Conservation (phyloP, 2,329 filamentous ascomycete species). For the Ophiocordyceps sinensis region DNA sequence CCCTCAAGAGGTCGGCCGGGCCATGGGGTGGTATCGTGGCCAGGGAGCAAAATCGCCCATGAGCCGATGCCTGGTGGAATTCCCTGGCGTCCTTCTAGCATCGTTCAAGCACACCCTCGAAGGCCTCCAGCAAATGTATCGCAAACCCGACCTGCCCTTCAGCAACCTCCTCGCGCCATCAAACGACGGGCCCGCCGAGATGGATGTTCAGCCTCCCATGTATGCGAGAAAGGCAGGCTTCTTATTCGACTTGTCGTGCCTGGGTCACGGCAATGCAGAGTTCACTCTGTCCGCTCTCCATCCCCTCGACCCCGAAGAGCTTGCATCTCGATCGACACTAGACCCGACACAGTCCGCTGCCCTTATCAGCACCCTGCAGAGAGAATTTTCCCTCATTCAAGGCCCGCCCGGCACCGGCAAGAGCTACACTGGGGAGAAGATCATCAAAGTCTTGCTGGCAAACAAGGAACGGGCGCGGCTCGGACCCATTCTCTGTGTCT, state of each 20-base stretch:
- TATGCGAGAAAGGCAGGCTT: slow-evolving; percentile 37
- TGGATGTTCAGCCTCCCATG: slow-evolving; percentile 27
- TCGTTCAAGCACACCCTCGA: slow-evolving; percentile 42
- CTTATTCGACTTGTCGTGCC: slow-evolving; percentile 26
- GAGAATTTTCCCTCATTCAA: slow-evolving; percentile 47
- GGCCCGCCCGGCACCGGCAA: slow-evolving; percentile 61
- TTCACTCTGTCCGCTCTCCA: slow-evolving; percentile 9
- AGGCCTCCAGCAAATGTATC: slow-evolving; percentile 38
- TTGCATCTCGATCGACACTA: slow-evolving; percentile 26
- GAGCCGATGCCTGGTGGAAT: slow-evolving; percentile 35
- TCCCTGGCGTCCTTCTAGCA: slow-evolving; percentile 43
- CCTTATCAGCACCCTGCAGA: slow-evolving; percentile 35
- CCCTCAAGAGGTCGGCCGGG: slow-evolving; percentile 7
- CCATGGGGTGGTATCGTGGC: slow-evolving; percentile 15
- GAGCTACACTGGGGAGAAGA: slow-evolving; percentile 40
- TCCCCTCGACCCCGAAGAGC: slow-evolving; percentile 6
- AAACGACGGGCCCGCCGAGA: slow-evolving; percentile 4
- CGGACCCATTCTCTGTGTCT: slow-evolving; percentile 36
- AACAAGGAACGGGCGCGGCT: slow-evolving; percentile 23
- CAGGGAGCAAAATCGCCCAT: slow-evolving; percentile 1
- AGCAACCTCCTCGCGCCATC: slow-evolving; percentile 27
- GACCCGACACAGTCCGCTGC: slow-evolving; percentile 37
- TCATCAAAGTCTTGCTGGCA: slow-evolving; percentile 40
- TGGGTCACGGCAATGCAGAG: slow-evolving; percentile 10
- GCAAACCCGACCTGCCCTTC: slow-evolving; percentile 30